These are phyloP conservation scores for Coccinonectria pachysandricola DNA, from an alignment of 2,329 filamentous ascomycete species.

Conservation along the genomic window DNA sequence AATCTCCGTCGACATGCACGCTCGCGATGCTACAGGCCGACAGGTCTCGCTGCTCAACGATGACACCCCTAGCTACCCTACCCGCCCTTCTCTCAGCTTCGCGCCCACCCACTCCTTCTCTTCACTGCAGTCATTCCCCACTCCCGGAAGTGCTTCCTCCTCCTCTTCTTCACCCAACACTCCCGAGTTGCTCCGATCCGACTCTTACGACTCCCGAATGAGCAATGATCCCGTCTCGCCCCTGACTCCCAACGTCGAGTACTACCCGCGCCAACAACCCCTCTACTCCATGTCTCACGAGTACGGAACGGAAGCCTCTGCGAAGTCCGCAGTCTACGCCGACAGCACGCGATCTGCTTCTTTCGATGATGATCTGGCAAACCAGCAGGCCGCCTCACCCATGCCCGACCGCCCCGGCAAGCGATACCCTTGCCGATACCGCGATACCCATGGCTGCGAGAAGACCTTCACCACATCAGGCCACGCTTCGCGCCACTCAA, in stretches of 20 bases:
- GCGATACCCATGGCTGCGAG: constrained; percentile 59
- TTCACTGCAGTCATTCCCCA: constrained; percentile 26
- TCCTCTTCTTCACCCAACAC: constrained; percentile 40
- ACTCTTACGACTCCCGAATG: constrained; percentile 51
- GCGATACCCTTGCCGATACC: constrained; percentile 65
- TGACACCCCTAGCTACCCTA: constrained; percentile 21
- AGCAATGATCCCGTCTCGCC: constrained; percentile 46
- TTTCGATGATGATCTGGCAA: constrained; percentile 37
- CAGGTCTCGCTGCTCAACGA: constrained; percentile 52
- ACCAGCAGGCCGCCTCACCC: constrained; percentile 29
- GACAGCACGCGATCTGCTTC: constrained; percentile 36
- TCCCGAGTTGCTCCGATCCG: constrained; percentile 47
- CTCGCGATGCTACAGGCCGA: constrained; percentile 45
- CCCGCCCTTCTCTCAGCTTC: constrained; percentile 23
- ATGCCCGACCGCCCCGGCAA: constrained; percentile 42
- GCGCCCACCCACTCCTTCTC: constrained; percentile 23
- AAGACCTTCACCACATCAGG: constrained; percentile 79
- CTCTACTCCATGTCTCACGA: constrained; percentile 29
- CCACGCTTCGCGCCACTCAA: constrained; percentile 75
- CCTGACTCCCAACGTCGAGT: constrained; percentile 40
- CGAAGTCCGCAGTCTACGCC: constrained; percentile 33
- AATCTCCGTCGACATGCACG: constrained; percentile 36
- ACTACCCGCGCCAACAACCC: constrained; percentile 28
- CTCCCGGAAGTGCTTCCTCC: constrained; percentile 31
- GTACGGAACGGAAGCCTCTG: constrained; percentile 22